Evolutionary conservation across 139 green algal species (phyloP).

Genomic region (Tetradesmus obliquus): DNA sequence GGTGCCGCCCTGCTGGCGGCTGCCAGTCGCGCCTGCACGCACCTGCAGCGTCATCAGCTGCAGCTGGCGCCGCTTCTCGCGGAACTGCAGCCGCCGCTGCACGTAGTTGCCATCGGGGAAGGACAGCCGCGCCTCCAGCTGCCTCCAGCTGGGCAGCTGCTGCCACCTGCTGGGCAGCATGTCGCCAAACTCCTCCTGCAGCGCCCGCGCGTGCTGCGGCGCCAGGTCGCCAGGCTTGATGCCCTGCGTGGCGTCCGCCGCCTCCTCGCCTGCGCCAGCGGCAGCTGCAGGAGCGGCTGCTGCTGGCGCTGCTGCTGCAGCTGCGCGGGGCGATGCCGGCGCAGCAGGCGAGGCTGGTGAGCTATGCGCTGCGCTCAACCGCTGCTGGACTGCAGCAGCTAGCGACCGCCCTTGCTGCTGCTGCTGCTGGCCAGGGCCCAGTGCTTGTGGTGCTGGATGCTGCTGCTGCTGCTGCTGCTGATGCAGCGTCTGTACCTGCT

Average conservation of each 20-base stretch:
- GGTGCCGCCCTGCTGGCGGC: background rate
- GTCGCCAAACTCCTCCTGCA: conserved; percentile 38
- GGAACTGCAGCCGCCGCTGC: conserved; percentile 33
- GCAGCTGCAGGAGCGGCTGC: background rate
- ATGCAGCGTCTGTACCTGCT: background rate
- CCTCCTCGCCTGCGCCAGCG: background rate
- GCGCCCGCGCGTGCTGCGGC: conserved; percentile 20
- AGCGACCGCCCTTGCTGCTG: background rate
- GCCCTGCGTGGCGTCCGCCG: conserved; percentile 29
- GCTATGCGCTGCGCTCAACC: background rate
- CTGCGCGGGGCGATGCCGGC: background rate
- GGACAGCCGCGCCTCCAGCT: conserved; percentile 43
- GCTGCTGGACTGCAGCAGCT: background rate
- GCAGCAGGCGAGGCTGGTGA: background rate
- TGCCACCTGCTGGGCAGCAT: conserved; percentile 44
- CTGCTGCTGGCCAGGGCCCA: background rate
- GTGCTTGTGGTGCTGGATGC: background rate
- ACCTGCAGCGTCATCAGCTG: conserved; percentile 46
- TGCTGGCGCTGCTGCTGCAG: background rate
- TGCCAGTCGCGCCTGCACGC: background rate
- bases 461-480: background rate
- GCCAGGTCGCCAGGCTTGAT: conserved; percentile 43
- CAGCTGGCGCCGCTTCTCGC: conserved; percentile 40
- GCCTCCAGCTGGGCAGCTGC: conserved; percentile 42
- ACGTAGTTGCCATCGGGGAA: conserved; percentile 47